Percentiles rank a stretch among this genome's conserved stretches.
Evolutionary conservation across 352 stramenopile species (phyloP).

Genomic region (Phytophthora foliorum): DNA sequence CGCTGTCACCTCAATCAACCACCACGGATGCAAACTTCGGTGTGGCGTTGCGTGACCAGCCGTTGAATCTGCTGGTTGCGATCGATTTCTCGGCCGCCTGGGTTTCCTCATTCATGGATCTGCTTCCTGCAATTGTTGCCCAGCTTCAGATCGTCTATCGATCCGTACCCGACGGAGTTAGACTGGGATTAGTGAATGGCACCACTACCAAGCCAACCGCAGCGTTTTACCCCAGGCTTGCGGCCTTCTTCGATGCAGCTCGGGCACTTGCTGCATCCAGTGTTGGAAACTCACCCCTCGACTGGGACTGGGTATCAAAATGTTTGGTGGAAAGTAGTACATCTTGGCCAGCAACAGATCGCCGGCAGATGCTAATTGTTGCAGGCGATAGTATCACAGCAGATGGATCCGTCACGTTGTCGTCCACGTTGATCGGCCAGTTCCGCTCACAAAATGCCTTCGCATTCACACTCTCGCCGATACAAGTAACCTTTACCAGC

Average conservation of each 20-base stretch:
- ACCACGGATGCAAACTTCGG: constrained; percentile 8
- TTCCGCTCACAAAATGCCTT: constrained; percentile 40
- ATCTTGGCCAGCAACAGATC: constrained; percentile 41
- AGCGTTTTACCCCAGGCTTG: constrained; percentile 34
- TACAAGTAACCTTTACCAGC: constrained; percentile 12
- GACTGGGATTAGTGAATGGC: constrained; percentile 40
- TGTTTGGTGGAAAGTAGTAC: constrained; percentile 14
- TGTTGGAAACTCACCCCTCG: neutral
- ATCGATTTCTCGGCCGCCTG: constrained; percentile 44
- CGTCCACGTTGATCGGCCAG: constrained; percentile 18
- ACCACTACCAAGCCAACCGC: constrained; percentile 13
- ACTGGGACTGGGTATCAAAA: constrained; percentile 33
- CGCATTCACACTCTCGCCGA: constrained; percentile 39
- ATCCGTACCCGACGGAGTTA: constrained; percentile 30
- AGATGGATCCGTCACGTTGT: constrained; percentile 13
- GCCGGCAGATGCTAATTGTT: constrained; percentile 34
- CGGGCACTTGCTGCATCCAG: constrained; percentile 17
- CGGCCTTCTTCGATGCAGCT: constrained; percentile 28
- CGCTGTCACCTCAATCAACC: constrained; percentile 31
- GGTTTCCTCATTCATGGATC: constrained; percentile 25
- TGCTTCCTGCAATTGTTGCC: constrained; percentile 52
- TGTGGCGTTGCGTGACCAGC: constrained; percentile 40
- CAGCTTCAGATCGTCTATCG: constrained; percentile 49
- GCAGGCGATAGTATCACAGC: constrained; percentile 22
- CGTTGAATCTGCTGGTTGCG: constrained; percentile 59